phyloP scores from a whole-genome alignment of 345 rosid species.

The Salix koriyanagi region DNA sequence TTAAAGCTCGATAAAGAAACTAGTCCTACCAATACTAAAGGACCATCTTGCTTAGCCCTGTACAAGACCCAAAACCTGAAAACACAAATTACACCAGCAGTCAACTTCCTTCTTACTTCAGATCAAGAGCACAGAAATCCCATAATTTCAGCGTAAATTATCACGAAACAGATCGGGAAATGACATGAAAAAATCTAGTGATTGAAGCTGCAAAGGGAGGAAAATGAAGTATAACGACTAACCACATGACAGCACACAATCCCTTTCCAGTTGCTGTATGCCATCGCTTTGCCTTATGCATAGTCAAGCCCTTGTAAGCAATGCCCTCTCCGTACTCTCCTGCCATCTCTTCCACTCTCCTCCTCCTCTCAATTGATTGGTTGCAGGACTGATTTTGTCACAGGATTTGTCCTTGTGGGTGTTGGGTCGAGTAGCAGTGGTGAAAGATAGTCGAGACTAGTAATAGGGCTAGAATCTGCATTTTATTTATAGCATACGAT shows the following conservation, averaged over 20 bases:
- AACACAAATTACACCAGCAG: conserved; percentile 1
- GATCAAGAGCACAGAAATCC: neutral
- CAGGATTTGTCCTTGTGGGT: neutral
- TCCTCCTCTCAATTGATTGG: neutral
- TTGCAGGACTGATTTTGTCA: neutral
- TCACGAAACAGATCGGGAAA: neutral
- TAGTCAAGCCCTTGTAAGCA: conserved; percentile 64
- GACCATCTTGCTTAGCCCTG: conserved; percentile 95
- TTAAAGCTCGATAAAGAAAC: neutral
- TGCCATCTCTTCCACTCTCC: conserved; percentile 39
- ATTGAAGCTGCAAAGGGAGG: neutral
- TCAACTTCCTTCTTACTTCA: neutral
- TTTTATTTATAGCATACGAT: neutral
- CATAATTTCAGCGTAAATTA: neutral
- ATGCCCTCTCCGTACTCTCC: conserved; percentile 68
- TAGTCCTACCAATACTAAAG: conserved; percentile 75
- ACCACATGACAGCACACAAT: conserved; percentile 90
- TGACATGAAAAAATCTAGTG: neutral
- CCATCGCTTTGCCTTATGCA: conserved; percentile 84
- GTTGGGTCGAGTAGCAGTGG: neutral
- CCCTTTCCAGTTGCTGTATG: conserved; percentile 84
- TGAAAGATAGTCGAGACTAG: neutral
- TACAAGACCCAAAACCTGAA: conserved; percentile 95
- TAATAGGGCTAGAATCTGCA: neutral
- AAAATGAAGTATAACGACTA: neutral